Evolutionary conservation across 2,329 filamentous ascomycete genomes (phyloP), one percentile per base, ranked within the genome.

Genomic region (Fusarium sp.): DNA sequence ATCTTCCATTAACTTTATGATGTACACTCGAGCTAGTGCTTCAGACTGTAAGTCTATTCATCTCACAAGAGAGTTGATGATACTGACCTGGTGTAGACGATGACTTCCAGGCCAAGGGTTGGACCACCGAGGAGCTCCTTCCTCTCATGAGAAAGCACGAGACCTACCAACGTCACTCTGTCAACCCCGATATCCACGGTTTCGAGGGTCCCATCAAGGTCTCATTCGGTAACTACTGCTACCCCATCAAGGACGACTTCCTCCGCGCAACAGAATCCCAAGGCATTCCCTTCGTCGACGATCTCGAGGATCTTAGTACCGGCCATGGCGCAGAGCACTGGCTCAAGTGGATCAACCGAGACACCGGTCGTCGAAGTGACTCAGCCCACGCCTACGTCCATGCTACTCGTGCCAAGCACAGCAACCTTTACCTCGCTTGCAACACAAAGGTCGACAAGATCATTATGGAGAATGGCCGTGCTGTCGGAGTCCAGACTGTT

Each of bases 291-390:
- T 84, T 88, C 14, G 92, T 92, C 14, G 92, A 94, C 76, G 92
- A 94, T 76, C 83, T 93, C 5, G 89, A 94, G 77, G 92, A 94
- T 74, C 81, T 94, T 55, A 82, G 81, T 28, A 92, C 90, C 2
- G 90, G 81, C 16, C 88, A 90, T 63, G 92, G 92, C 67, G 92
- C 91, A 47, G 91, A 94, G 80, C 92, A 94, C 70, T 94, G 92
- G 92, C 82, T 94, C 59, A 94, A 94, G 80, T 94, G 92, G 92
- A 94, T 94, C 80, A 94, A 94, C 75, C 86, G 88, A 63, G 88
- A 71, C 25, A 71, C 70, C 0, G 70, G 70, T 46, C 88, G 92
- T 53, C 90, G 92, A 61, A 92, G 89, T 63, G 92, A 94, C 80
- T 91, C 89, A 56, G 92, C 92, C 9, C 92, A 93, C 74, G 91